Evolutionary conservation across 192 early-diverging fungal genomes (phyloP).

Genomic region (Coemansia sp.): DNA sequence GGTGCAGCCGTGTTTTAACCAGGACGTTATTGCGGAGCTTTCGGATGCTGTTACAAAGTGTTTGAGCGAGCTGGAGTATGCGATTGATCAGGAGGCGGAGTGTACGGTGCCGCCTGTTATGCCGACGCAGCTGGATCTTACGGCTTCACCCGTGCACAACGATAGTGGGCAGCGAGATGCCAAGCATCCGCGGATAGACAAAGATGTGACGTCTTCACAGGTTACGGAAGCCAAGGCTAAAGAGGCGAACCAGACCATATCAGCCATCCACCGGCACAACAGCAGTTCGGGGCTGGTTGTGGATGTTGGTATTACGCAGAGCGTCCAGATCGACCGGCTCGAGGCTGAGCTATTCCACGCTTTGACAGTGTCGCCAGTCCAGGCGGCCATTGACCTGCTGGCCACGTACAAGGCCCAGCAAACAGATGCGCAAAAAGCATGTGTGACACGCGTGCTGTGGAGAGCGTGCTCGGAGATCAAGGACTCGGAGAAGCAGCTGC

Average conservation of each 20-base stretch:
- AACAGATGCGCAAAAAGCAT: constrained; percentile 37
- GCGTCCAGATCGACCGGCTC: constrained; percentile 41
- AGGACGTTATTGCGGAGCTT: constrained; percentile 85
- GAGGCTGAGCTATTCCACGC: constrained; percentile 51
- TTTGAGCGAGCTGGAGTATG: constrained; percentile 75
- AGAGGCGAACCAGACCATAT: neutral
- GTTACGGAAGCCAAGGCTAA: neutral
- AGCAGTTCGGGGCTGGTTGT: constrained; percentile 31
- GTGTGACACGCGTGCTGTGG: constrained; percentile 50
- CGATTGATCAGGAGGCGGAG: constrained; percentile 54
- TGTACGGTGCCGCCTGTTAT: constrained; percentile 16
- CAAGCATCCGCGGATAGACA: constrained; percentile 4
- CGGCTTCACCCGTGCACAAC: constrained; percentile 40
- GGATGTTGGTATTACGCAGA: constrained; percentile 25
- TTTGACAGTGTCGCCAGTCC: constrained; percentile 9
- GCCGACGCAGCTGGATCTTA: constrained; percentile 31
- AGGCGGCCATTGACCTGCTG: constrained; percentile 16
- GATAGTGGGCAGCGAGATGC: constrained; percentile 10
- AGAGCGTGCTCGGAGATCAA: constrained; percentile 51
- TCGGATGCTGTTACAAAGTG: constrained; percentile 73
- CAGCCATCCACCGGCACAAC: constrained; percentile 3
- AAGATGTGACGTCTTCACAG: neutral
- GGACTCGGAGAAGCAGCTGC: constrained; percentile 37
- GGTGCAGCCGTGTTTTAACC: constrained; percentile 97
- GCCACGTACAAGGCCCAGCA: constrained; percentile 24